These are phyloP conservation scores for Stephania yunnanensis DNA, from an alignment of 164 flowering plant species.

Conservation along the genomic window DNA sequence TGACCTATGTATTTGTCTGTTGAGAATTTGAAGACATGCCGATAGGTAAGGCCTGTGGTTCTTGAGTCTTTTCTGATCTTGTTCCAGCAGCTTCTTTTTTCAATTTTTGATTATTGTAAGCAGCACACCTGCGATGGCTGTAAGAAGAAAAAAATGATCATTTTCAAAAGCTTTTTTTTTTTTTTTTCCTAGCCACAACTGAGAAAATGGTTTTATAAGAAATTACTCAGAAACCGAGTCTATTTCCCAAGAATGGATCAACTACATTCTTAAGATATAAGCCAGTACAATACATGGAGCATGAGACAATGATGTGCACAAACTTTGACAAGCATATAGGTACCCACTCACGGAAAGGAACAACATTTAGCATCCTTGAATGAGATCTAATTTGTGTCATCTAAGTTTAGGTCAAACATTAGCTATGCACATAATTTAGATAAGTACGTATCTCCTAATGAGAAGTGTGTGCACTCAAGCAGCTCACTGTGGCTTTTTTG, in stretches of 20 bases:
- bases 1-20: slow-evolving; percentile 5
- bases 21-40: slow-evolving; percentile 25
- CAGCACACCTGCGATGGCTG: slow-evolving; percentile 96
- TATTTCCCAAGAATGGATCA: background rate
- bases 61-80: slow-evolving; percentile 30
- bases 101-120: slow-evolving; percentile 85
- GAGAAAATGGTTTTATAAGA: background rate
- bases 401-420: background rate
- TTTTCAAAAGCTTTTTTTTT: background rate
- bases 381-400: background rate
- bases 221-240: background rate
- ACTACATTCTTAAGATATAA: background rate
- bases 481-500: background rate
- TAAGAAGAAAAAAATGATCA: slow-evolving; percentile 6
- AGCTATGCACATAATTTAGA: background rate
- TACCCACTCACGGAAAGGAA: background rate
- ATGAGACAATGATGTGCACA: background rate
- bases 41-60: slow-evolving; percentile 25
- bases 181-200: background rate
- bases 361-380: background rate
- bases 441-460: background rate
- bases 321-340: background rate
- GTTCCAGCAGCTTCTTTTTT: slow-evolving; percentile 62
- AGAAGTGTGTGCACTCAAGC: background rate
- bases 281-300: background rate